Base-by-base conservation (phyloP, 108 stramenopile species). In the Discostella stelligeroides region DNA sequence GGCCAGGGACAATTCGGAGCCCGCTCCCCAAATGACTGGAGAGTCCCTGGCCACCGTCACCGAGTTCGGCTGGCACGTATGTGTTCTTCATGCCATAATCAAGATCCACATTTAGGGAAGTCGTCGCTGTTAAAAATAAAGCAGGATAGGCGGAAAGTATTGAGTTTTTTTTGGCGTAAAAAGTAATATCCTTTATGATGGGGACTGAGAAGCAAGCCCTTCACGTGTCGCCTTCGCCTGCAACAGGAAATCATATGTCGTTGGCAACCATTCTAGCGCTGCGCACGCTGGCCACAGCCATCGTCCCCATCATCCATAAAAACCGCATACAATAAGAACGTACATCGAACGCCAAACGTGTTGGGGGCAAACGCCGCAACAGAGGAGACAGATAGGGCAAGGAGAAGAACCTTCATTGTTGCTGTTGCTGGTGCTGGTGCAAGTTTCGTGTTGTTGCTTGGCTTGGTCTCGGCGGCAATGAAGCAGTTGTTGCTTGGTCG, bases 1-100 rank as follows among this genome's bases (percentile, higher is more conserved):
- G 68, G 73, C 78, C 34, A 34, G 34, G 6, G 34, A 34, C 34
- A 34, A 34, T 34, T 34, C 3, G 3, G 6, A 34, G 3, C 34
- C 3, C 3, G 3, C 34, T 34, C 6, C 3, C 3, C 34, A 34
- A 34, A 34, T 3, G 74, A 43, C 48, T 67, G n/a, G n/a, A n/a
- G n/a, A n/a, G 81, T 42, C 95, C 95, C 84, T 95, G 95, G 42
- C 95, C 95, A 67, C 95, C 95, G 70, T 92, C 92, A 60, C 82
- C 92, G 51, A 38, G 78, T 17, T 59, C 39, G 45, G 88, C 87
- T 40, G 95, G 80, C 28, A 87, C 90, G 80, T 95, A 95, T 23
- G 51, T 60, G 76, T 95, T 95, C 71, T 90, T 91, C 83, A 73
- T 82, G 39, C 95, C 95, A 66, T 76, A 94, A 34, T 91, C 89